Percentiles rank a stretch among this genome's conserved stretches.
Evolutionary conservation across 768 basidiomycete species (phyloP).

Genomic region (Kwoniella sp.): DNA sequence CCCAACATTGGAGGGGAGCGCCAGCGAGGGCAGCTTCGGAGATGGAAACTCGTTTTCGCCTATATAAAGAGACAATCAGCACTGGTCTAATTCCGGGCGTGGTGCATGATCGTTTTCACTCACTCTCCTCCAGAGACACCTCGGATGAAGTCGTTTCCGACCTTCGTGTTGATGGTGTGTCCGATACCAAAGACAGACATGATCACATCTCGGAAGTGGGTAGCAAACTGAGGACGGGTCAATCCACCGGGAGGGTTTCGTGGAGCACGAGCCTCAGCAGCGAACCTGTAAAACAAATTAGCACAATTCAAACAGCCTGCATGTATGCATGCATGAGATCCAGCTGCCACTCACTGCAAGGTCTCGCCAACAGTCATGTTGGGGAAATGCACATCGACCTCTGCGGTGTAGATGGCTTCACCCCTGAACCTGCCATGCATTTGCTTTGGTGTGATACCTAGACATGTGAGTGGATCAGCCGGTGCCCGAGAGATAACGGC

Average conservation of each 20-base stretch:
- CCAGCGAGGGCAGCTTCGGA: slow-evolving; percentile 74
- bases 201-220: slow-evolving; percentile 61
- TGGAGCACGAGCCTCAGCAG: slow-evolving; percentile 50
- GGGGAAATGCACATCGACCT: slow-evolving; percentile 57
- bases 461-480: not conserved
- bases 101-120: slow-evolving; percentile 16
- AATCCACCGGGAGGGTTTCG: slow-evolving; percentile 55
- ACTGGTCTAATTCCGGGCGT: not conserved
- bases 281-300: slow-evolving; percentile 26
- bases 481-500: not conserved
- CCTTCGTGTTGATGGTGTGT: slow-evolving; percentile 69
- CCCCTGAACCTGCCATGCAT: slow-evolving; percentile 60
- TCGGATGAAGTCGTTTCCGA: slow-evolving; percentile 74
- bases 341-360: slow-evolving; percentile 38
- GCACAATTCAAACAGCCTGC: not conserved
- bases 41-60: slow-evolving; percentile 74
- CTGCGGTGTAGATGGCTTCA: slow-evolving; percentile 57
- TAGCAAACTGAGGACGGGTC: slow-evolving; percentile 55
- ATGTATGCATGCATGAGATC: slow-evolving; percentile 1
- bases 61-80: slow-evolving; percentile 21
- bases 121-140: slow-evolving; percentile 60
- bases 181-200: slow-evolving; percentile 73
- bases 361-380: slow-evolving; percentile 54
- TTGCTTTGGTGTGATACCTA: slow-evolving; percentile 58
- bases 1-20: slow-evolving; percentile 70